Conservation (phyloP, 805 yeast species). For the Metschnikowia amazonensis region DNA sequence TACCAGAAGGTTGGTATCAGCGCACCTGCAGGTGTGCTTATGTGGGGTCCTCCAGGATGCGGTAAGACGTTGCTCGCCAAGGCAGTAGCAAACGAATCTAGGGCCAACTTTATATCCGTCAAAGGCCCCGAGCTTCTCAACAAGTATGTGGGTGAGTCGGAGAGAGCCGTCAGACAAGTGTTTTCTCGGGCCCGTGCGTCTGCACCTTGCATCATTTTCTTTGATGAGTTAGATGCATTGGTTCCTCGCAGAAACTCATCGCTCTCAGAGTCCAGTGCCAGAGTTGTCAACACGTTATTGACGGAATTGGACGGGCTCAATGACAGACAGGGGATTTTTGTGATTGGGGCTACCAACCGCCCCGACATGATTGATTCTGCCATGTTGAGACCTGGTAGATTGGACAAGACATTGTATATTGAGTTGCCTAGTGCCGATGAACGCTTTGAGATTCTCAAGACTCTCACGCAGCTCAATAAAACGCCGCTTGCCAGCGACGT, state of each 20-base stretch:
- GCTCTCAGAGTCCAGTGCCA: slow-evolving; percentile 80
- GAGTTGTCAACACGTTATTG: slow-evolving; percentile 91
- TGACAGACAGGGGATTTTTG: slow-evolving; percentile 89
- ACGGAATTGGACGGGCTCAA: slow-evolving; percentile 95
- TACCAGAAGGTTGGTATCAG: slow-evolving; percentile 88
- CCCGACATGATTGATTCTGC: slow-evolving; percentile 99
- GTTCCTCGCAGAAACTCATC: slow-evolving; percentile 92
- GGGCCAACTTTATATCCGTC: slow-evolving; percentile 93
- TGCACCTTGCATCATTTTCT: slow-evolving; percentile 89
- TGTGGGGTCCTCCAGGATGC: slow-evolving; percentile 99
- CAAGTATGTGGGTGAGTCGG: slow-evolving; percentile 95
- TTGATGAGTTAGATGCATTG: slow-evolving; percentile 93
- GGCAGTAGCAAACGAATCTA: slow-evolving; percentile 96
- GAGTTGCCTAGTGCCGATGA: slow-evolving; percentile 82
- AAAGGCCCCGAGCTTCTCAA: slow-evolving; percentile 94
- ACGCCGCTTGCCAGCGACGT: slow-evolving; percentile 72
- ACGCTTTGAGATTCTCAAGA: slow-evolving; percentile 74
- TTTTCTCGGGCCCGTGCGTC: slow-evolving; percentile 90
- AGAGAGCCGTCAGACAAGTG: slow-evolving; percentile 89
- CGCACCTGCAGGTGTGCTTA: slow-evolving; percentile 93
- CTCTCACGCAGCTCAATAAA: slow-evolving; percentile 64
- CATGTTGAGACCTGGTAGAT: slow-evolving; percentile 94
- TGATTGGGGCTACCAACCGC: slow-evolving; percentile 93
- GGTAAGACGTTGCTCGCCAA: slow-evolving; percentile 95
- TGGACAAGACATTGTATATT: slow-evolving; percentile 88